These are phyloP conservation scores for Xanthoparmelia taractica DNA, from an alignment of 495 filamentous ascomycete genomes.

Conservation along the genomic window DNA sequence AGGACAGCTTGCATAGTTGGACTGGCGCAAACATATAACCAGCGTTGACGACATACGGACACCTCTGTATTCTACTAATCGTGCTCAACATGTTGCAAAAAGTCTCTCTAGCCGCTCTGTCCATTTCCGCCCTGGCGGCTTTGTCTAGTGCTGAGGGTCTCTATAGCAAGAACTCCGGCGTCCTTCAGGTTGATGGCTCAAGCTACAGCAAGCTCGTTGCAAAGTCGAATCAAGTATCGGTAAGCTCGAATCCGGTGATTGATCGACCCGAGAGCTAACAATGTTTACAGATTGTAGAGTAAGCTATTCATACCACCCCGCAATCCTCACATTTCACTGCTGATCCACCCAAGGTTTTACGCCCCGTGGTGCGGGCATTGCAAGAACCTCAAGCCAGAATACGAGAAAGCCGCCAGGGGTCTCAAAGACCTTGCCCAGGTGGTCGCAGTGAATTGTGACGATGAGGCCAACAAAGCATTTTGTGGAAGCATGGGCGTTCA, in stretches of 20 bases:
- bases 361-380: constrained; percentile 96
- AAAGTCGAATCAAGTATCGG: constrained; percentile 83
- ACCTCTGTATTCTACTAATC: background rate
- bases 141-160: constrained; percentile 49
- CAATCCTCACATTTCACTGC: constrained; percentile 12
- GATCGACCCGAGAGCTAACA: constrained; percentile 17
- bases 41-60: background rate
- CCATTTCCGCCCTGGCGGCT: constrained; percentile 11
- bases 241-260: constrained; percentile 41
- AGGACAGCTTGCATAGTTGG: constrained; percentile 23
- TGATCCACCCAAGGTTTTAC: constrained; percentile 63
- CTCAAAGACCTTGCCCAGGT: constrained; percentile 89
- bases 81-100: constrained; percentile 17
- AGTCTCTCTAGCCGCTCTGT: constrained; percentile 12
- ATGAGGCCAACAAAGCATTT: constrained; percentile 84
- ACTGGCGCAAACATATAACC: background rate
- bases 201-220: constrained; percentile 78
- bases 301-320: constrained; percentile 31
- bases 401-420: constrained; percentile 84
- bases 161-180: constrained; percentile 81
- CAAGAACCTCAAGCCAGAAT: constrained; percentile 88
- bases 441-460: constrained; percentile 91
- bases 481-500: constrained; percentile 85
- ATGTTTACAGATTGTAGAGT: constrained; percentile 57
- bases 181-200: constrained; percentile 77